Base-by-base conservation (phyloP, 208 protist genomes). In the Trypanosoma congolense region DNA sequence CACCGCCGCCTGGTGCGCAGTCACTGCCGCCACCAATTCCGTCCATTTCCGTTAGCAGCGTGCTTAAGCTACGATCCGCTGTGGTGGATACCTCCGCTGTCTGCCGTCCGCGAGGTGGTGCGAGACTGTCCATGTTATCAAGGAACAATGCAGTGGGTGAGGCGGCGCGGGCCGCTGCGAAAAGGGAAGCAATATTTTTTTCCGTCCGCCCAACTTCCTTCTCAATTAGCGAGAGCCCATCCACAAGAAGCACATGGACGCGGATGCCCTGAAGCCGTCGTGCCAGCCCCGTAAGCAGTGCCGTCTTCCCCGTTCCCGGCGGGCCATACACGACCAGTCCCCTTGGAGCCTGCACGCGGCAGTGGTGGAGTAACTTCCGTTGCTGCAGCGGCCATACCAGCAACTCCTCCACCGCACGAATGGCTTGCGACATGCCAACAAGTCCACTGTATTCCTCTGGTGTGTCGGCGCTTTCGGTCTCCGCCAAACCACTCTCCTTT, bases 11-110 rank as follows among this genome's bases (percentile, higher is more conserved):
- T 4, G 38, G n/a, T n/a, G n/a, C n/a, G n/a, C n/a, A n/a, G n/a
- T n/a, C 56, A 33, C 51, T 45, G 28, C 45, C 38, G 5, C 56
- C 58, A 30, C 56, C 42, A 9, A 96, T 69, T 24, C 92, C 92
- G 61, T 97, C 92, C 88, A 96, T 95, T 66, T 95, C 84, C 36
- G 80, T 93, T 8, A 97, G 75, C 38, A 97, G 67, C n/a, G 88
- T 93, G 49, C 78, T 91, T 12, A 97, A 73, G 35, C 82, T 90
- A 55, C 87, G 82, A 57, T 97, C 92, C 22, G 72, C 66, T n/a
- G 83, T 74, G 10, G 62, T 77, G 41, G 70, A 80, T 24, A 75
- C 79, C 60, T 85, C 73, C 21, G 43, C 42, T 19, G 54, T 75
- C 16, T 62, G 36, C 28, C 59, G 55, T 8, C 79, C 78, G 33